Base-by-base conservation (phyloP, 2,329 filamentous ascomycete species). In the Periconia sp. region DNA sequence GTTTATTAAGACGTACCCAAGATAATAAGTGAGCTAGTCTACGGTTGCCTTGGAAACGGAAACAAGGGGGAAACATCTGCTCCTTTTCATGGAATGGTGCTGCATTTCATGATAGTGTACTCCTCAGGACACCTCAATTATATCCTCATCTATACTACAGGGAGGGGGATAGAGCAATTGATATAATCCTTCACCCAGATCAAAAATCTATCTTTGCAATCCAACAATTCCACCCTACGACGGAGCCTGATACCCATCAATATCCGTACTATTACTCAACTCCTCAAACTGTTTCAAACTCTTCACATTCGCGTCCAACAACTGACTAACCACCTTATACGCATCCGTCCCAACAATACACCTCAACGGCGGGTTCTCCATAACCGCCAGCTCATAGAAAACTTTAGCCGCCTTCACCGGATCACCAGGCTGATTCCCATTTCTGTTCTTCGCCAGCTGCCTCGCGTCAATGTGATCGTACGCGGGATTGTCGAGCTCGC, bases 281-380 rank as follows among this genome's bases (percentile, higher is more conserved):
- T 77, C 74, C 65, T 82, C 77, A 66, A 79, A 83, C 46, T 77
- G 78, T 8, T 77, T 72, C n/a, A 79, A 76, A 6, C 79, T 77
- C 57, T 81, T 75, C 31, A 71, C 52, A 46, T 81, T 81, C 13
- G 70, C 67, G 42, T 83, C 77, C 19, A 84, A 73, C 70, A 84
- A 85, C 0, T 68, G 62, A 58, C 74, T 79, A 19, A 85, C 77
- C 5, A 58, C 70, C 1, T 63, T 61, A 64, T 79, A 84, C 0
- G 80, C 80, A 67, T 85, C 82, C 0, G 74, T 81, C 0, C 82
- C 82, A 11, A 85, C 71, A 0, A 82, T 75, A 14, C 81, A 76
- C 30, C 82, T 71, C 8, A 85, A 59, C 3, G 82, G 83, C 3
- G 79, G 80, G 14, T 82, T 76, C 13, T 80, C 62, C 74, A 81